These are phyloP conservation scores for Tarenaya hassleriana DNA, from an alignment of 345 rosid species.

Conservation along the genomic window DNA sequence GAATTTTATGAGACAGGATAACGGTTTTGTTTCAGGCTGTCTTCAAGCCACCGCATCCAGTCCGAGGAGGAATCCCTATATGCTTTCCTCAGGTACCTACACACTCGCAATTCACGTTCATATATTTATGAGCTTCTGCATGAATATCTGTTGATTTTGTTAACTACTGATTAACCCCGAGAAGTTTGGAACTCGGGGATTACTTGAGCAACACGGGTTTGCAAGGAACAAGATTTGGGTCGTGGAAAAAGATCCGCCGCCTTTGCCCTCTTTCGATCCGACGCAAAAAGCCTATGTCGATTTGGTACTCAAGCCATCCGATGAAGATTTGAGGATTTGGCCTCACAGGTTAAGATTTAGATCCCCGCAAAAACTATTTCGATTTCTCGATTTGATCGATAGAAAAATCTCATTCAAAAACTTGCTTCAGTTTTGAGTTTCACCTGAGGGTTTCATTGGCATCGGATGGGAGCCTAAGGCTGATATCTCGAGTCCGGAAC, in stretches of 20 bases:
- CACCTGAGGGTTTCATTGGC: conserved; percentile 68
- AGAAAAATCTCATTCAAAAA: not conserved
- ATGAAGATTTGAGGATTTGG: conserved; percentile 83
- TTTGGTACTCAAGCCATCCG: conserved; percentile 69
- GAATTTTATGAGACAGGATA: not conserved
- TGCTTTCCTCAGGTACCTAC: conserved; percentile 98
- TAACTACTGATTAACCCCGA: conserved; percentile 6
- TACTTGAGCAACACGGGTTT: conserved; percentile 83
- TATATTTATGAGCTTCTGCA: not conserved
- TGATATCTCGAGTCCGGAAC: conserved; percentile 85
- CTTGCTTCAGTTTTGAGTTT: conserved; percentile 75
- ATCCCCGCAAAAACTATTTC: not conserved
- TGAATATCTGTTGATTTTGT: not conserved
- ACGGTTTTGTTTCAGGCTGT: conserved; percentile 43
- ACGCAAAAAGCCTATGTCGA: conserved; percentile 50
- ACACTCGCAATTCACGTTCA: conserved; percentile 10
- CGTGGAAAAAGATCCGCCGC: conserved; percentile 68
- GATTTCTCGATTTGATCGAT: not conserved
- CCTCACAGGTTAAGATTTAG: conserved; percentile 52
- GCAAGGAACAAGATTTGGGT: conserved; percentile 86
- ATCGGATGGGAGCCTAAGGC: conserved; percentile 54
- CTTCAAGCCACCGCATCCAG: conserved; percentile 68
- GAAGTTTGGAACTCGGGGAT: conserved; percentile 81
- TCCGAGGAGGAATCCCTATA: conserved; percentile 91
- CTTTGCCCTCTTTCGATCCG: conserved; percentile 44